These are phyloP conservation scores for Arachis hypogaea DNA, from an alignment of 306 rosid species.

Conservation along the genomic window DNA sequence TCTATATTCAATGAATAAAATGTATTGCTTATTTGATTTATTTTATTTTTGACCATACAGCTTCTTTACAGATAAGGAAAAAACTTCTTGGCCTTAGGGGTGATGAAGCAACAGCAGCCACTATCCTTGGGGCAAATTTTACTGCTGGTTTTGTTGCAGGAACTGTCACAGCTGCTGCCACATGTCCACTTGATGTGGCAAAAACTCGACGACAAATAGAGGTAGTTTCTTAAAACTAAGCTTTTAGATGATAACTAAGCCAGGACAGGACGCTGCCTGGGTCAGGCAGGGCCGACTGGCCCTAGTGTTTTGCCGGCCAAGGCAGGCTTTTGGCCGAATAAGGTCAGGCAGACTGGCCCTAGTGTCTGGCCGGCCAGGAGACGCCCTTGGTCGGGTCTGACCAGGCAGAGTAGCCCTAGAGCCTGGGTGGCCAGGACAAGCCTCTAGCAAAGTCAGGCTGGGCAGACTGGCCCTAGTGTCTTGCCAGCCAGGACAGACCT, in stretches of 20 bases:
- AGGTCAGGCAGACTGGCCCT: too few species aligned
- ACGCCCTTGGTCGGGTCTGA: too few species aligned
- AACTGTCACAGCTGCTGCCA: conserved; percentile 82
- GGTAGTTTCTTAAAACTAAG: conserved; percentile 53
- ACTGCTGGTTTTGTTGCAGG: conserved; percentile 89
- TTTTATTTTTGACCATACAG: conserved; percentile 37
- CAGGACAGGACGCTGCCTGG: too few species aligned
- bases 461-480: too few species aligned
- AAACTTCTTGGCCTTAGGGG: conserved; percentile 61
- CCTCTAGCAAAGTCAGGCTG: too few species aligned
- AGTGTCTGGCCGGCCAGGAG: too few species aligned
- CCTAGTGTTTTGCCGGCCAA: too few species aligned
- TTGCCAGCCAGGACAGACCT: too few species aligned
- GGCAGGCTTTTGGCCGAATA: too few species aligned
- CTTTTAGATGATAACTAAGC: conserved; percentile 19
- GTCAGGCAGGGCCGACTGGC: too few species aligned
- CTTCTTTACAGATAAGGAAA: conserved; percentile 64
- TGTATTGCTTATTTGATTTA: background rate
- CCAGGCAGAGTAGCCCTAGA: too few species aligned
- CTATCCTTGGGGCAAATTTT: conserved; percentile 80
- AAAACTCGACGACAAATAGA: conserved; percentile 91
- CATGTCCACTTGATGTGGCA: conserved; percentile 97
- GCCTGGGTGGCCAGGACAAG: too few species aligned
- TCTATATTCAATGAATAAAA: conserved; percentile 21
- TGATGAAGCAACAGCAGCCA: conserved; percentile 61